Base-by-base conservation (phyloP, 2,329 filamentous ascomycete species). In the Aspergillus eucalypticola region DNA sequence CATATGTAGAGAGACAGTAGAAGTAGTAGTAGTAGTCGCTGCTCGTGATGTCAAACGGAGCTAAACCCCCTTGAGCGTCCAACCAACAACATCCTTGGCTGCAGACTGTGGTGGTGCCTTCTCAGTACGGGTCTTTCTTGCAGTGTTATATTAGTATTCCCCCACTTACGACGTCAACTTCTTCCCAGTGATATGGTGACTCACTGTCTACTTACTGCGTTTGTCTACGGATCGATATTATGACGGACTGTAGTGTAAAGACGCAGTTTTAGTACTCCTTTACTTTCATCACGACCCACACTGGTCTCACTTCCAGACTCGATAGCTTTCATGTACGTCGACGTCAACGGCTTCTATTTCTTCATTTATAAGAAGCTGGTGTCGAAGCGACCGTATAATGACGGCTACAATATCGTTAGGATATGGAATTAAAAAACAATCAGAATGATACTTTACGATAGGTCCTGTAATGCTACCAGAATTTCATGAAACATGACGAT, bases 31-130 rank as follows among this genome's bases (percentile, higher is more conserved):
- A 35, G 32, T 35, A 35, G 46, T 29, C 8, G 46, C 46, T 50
- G 27, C 46, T 27, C 25, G 46, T 50, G 46, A 50, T n/a, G 46
- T 50, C 46, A 27, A 50, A 17, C 27, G 27, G 25, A 29, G 46
- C 46, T 50, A 50, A 50, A 50, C 46, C 46, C 25, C 46, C 46
- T 50, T 50, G 46, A 50, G 46, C 46, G 15, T 29, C 46, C n/a
- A n/a, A 17, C 46, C 46, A 50, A 32, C 46, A 27, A 17, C 25
- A 50, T 50, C 46, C 46, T 50, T 50, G 23, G 17, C 46, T 17
- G 7, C 10, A 17, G 10, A 15, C 46, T 17, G 3, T 50, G 25
- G 10, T 50, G n/a, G 15, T 50, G 17, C 15, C 23, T 32, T 29
- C 15, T 27, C n/a, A 29, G 6, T 50, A 17, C 29, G n/a, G 46